phyloP scores from a whole-genome alignment of 1,284 basidiomycete species.

The Heterobasidion annosum region DNA sequence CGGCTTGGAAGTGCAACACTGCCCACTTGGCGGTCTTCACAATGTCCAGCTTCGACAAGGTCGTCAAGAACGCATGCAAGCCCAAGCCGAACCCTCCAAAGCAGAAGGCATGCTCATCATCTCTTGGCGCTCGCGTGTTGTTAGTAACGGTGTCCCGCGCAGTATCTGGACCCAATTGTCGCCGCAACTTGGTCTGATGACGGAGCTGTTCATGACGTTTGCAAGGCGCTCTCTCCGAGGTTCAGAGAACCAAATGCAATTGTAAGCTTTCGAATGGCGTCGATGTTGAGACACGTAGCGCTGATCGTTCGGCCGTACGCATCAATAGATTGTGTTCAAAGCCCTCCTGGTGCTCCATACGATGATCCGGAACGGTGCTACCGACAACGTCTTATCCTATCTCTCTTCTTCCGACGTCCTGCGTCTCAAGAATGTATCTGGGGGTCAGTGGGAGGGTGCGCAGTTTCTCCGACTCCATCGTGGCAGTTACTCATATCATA shows the following conservation, averaged over 20 bases:
- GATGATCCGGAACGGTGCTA: conserved; percentile 90
- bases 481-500: not conserved
- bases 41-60: conserved; percentile 79
- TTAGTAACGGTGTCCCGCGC: not conserved
- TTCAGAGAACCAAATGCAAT: conserved; percentile 87
- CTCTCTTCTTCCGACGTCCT: conserved; percentile 76
- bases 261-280: conserved; percentile 34
- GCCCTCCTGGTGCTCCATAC: conserved; percentile 92
- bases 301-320: conserved; percentile 2
- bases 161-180: conserved; percentile 86
- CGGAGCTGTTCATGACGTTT: conserved; percentile 86
- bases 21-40: conserved; percentile 2
- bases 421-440: conserved; percentile 68
- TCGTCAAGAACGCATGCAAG: conserved; percentile 89
- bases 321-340: conserved; percentile 86
- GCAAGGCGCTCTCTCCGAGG: conserved; percentile 75
- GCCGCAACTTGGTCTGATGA: conserved; percentile 92
- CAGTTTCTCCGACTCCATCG: not conserved
- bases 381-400: conserved; percentile 83
- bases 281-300: not conserved
- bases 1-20: not conserved
- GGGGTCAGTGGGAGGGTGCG: conserved; percentile 77
- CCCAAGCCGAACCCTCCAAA: conserved; percentile 92
- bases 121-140: not conserved
- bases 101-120: conserved; percentile 56